A percentile compares a stretch with the other conserved stretches of the same genome.
phyloP scores from a whole-genome alignment of 805 yeast species.

The Candida tallmaniae region DNA sequence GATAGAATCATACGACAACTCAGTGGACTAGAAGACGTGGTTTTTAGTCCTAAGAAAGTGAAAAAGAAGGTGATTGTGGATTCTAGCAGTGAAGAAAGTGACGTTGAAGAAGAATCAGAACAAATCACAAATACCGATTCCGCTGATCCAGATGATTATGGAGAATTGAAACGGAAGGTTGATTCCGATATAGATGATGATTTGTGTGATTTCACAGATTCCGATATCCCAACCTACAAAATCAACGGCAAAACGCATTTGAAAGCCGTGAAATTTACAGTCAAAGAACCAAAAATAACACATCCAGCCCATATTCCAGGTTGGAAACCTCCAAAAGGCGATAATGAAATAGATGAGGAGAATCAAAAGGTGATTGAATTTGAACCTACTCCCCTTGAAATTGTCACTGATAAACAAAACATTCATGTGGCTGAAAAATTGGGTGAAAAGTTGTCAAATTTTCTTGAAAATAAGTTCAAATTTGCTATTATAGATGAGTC shows the following conservation, averaged over 20 bases:
- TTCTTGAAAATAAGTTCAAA: constrained; percentile 24
- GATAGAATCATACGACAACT: constrained; percentile 17
- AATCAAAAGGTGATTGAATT: constrained; percentile 20
- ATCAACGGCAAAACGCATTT: constrained; percentile 13
- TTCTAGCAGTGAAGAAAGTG: constrained; percentile 3
- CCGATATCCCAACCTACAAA: background rate
- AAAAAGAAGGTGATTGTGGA: constrained; percentile 5
- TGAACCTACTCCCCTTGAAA: constrained; percentile 23
- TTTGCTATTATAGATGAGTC: constrained; percentile 37
- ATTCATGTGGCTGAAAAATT: constrained; percentile 22
- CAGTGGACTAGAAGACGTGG: constrained; percentile 1
- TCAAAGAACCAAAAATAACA: constrained; percentile 33
- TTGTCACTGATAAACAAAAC: constrained; percentile 14
- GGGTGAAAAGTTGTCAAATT: constrained; percentile 21
- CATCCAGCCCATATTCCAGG: constrained; percentile 43
- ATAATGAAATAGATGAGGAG: constrained; percentile 12
- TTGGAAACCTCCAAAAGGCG: constrained; percentile 31
- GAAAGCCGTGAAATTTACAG: constrained; percentile 25
- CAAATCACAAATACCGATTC: background rate
- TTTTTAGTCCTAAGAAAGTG: background rate
- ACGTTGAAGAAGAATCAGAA: background rate
- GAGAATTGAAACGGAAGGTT: constrained; percentile 1
- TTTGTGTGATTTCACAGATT: constrained; percentile 9
- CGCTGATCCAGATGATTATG: constrained; percentile 4
- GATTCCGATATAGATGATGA: constrained; percentile 12